Evolutionary conservation across 306 rosid genomes (phyloP).

Genomic region (Sesbania bispinosa): DNA sequence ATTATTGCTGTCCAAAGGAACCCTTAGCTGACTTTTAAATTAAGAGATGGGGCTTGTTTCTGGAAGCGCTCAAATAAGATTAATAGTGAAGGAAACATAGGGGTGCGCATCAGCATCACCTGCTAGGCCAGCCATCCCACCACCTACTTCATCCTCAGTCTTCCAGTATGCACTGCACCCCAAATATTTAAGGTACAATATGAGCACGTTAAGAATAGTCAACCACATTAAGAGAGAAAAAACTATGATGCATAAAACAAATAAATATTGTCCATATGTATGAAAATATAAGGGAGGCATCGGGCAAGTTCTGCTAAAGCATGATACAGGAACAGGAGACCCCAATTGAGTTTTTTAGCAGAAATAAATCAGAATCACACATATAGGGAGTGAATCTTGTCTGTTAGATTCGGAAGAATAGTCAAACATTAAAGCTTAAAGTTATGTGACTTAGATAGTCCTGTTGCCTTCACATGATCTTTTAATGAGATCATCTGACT

Average conservation of each 20-base stretch:
- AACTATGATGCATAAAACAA: background rate
- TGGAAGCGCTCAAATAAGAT: constrained; percentile 46
- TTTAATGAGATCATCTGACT: background rate
- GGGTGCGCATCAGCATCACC: constrained; percentile 81
- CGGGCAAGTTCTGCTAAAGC: background rate
- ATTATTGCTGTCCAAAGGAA: constrained; percentile 48
- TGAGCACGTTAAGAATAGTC: background rate
- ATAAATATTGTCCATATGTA: background rate
- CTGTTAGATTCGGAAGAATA: background rate
- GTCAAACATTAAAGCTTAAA: background rate
- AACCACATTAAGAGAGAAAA: background rate
- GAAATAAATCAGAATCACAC: background rate
- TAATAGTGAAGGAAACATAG: constrained; percentile 80
- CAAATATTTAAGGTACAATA: constrained; percentile 8
- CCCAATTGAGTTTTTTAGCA: background rate
- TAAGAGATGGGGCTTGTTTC: constrained; percentile 12
- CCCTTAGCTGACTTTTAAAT: constrained; percentile 23
- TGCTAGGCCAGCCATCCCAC: constrained; percentile 73
- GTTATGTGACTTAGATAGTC: background rate
- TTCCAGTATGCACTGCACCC: constrained; percentile 77
- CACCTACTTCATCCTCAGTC: constrained; percentile 71
- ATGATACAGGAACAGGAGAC: background rate
- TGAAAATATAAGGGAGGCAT: background rate
- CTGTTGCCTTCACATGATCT: background rate
- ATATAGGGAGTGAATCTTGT: background rate